Percentiles rank a stretch among this genome's conserved stretches.
Evolutionary conservation across 345 rosid species (phyloP).

Genomic region (Eutrema heterophyllum): DNA sequence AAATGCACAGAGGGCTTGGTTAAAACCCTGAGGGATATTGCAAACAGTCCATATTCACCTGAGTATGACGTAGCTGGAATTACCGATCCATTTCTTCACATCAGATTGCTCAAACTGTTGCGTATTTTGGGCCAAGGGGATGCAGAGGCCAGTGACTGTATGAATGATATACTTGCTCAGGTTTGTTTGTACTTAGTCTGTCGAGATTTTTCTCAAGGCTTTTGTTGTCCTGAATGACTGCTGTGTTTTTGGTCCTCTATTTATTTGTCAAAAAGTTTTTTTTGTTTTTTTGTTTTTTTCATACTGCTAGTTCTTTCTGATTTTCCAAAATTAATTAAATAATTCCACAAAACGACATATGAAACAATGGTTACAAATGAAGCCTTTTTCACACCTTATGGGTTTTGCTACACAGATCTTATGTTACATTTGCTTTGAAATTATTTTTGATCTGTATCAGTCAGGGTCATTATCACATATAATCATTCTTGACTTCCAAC

Average conservation of each 20-base stretch:
- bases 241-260: conserved; percentile 1
- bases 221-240: background rate
- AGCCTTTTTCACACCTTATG: conserved; percentile 9
- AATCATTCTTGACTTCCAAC: conserved; percentile 6
- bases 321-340: background rate
- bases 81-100: conserved; percentile 92
- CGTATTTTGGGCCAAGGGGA: conserved; percentile 89
- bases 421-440: conserved; percentile 1
- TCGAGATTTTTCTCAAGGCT: background rate
- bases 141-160: conserved; percentile 84
- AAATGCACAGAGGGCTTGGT: conserved; percentile 86
- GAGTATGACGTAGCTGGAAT: conserved; percentile 97
- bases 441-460: background rate
- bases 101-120: conserved; percentile 86
- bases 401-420: background rate
- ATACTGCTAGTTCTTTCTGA: background rate
- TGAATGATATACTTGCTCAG: conserved; percentile 99
- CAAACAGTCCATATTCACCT: conserved; percentile 89
- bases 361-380: background rate
- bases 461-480: background rate
- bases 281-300: background rate
- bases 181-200: conserved; percentile 38
- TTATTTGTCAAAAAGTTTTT: background rate
- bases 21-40: conserved; percentile 73
- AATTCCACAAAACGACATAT: background rate